phyloP scores from a whole-genome alignment of 805 yeast species.

The Candida insectorum region DNA sequence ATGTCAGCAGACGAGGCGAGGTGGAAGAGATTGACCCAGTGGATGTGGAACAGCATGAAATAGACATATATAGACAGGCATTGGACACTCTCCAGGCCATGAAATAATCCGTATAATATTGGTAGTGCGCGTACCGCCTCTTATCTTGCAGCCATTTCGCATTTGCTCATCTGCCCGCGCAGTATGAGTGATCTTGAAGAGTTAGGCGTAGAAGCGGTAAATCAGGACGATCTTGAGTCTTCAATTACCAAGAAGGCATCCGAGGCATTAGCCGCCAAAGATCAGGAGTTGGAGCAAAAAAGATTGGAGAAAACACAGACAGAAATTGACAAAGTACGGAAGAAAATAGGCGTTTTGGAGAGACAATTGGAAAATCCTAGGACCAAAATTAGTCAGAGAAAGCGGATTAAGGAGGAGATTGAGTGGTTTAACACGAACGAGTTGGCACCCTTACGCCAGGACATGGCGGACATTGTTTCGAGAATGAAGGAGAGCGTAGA shows the following conservation, averaged over 20 bases:
- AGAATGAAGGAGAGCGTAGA: conserved; percentile 34
- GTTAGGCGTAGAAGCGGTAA: conserved; percentile 53
- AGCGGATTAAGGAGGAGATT: conserved; percentile 53
- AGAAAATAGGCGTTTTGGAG: conserved; percentile 46
- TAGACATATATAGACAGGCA: background rate
- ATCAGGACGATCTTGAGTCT: conserved; percentile 77
- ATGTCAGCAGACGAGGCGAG: conserved; percentile 39
- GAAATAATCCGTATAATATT: background rate
- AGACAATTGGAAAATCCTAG: conserved; percentile 47
- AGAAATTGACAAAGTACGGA: conserved; percentile 40
- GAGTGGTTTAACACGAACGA: conserved; percentile 47
- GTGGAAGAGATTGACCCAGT: conserved; percentile 21
- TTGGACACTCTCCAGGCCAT: background rate
- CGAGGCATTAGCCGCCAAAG: conserved; percentile 54
- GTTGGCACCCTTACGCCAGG: conserved; percentile 51
- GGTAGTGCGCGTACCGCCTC: background rate
- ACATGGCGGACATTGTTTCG: conserved; percentile 51
- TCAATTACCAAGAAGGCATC: conserved; percentile 70
- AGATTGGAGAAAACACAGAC: conserved; percentile 66
- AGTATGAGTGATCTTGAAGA: conserved; percentile 14
- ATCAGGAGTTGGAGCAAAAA: conserved; percentile 68
- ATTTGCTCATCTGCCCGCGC: background rate
- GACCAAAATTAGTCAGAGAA: conserved; percentile 64
- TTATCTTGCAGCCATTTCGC: background rate
- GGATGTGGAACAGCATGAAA: conserved; percentile 13